Evolutionary conservation across 148 eudicot species (phyloP), one percentile per base, ranked within the genome.

Genomic region (Rhododendron ferrugineum): DNA sequence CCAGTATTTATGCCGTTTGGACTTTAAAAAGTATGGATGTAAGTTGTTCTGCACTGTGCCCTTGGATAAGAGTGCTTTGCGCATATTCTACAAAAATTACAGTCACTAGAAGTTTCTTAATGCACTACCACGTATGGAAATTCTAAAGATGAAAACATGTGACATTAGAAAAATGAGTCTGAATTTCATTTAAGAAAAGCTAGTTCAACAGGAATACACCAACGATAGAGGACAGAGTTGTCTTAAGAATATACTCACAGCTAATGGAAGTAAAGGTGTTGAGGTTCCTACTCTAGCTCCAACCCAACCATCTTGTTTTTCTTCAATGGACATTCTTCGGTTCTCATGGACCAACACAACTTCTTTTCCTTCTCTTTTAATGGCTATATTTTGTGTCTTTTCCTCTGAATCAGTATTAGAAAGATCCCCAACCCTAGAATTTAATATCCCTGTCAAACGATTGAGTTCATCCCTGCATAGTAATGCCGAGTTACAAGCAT

Each of bases 381-480:
- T 78, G 76, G 54, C 60, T 77, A 22, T 75, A 78, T 52, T 84
- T 52, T 88, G 60, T 70, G 52, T 49, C 80, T 85, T 87, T 23
- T 44, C 90, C 72, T 87, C 92, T 79, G 81, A 80, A 81, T 95
- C 94, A 52, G 76, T 85, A 80, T 82, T 86, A 75, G 88, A 74
- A 86, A 8, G 34, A 26, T 88, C 90, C 81, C 44, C 88, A 44
- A 86, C 91, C 79, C 93, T 91, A 52, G 99, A 93, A 70, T 88
- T 90, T 85, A 97, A 80, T 88, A 97, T 91, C 89, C 94, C 93
- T 88, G 90, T 87, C 91, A 97, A 88, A 82, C 85, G 92, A 87
- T 81, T 85, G 84, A 94, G 85, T 76, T 97, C 99, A 82, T 91
- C 96, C 91, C 99, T 97, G 89, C 81, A 91, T 58, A 83, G 74